Percentiles rank a stretch among this genome's conserved stretches.
These are phyloP conservation scores for Hanseniaspora occidentalis DNA, from an alignment of 805 yeast genomes.

Conservation along the genomic window DNA sequence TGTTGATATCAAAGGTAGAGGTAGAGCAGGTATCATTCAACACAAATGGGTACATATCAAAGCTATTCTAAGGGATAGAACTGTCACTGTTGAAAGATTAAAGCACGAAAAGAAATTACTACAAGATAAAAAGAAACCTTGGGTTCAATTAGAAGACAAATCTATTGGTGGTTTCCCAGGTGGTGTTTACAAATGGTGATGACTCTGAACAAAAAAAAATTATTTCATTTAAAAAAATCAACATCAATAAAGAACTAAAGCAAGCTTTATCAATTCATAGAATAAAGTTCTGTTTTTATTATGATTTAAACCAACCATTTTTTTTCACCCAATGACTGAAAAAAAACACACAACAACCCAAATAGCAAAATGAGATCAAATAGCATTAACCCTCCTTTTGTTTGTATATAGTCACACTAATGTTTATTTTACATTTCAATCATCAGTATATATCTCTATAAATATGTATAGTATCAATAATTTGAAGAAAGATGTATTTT, in stretches of 20 bases:
- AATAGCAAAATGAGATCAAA: too few relatives aligned
- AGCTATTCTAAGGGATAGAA: conserved; percentile 56
- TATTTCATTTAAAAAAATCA: conserved; percentile 1
- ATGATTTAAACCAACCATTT: too few relatives aligned
- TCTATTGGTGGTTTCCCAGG: conserved; percentile 34
- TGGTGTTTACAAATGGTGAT: conserved; percentile 41
- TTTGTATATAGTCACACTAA: too few relatives aligned
- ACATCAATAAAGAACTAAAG: conserved; percentile 3
- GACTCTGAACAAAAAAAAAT: conserved; percentile 4
- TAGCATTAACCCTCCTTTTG: too few relatives aligned
- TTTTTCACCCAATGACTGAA: too few relatives aligned
- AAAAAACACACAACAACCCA: too few relatives aligned
- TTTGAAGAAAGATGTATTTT: too few relatives aligned
- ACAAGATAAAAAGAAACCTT: conserved; percentile 38
- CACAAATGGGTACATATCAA: conserved; percentile 74
- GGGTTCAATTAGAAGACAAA: conserved; percentile 32
- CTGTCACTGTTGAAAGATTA: conserved; percentile 46
- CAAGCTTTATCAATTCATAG: conserved; percentile 1
- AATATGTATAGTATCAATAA: too few relatives aligned
- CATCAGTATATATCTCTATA: too few relatives aligned
- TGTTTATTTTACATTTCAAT: too few relatives aligned
- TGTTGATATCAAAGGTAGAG: conserved; percentile 79
- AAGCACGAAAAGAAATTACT: conserved; percentile 45
- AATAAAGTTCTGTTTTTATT: conserved; percentile 1
- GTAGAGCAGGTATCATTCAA: conserved; percentile 66